Evolutionary conservation across 345 rosid genomes (phyloP).

Genomic region (Kandelia obovata): DNA sequence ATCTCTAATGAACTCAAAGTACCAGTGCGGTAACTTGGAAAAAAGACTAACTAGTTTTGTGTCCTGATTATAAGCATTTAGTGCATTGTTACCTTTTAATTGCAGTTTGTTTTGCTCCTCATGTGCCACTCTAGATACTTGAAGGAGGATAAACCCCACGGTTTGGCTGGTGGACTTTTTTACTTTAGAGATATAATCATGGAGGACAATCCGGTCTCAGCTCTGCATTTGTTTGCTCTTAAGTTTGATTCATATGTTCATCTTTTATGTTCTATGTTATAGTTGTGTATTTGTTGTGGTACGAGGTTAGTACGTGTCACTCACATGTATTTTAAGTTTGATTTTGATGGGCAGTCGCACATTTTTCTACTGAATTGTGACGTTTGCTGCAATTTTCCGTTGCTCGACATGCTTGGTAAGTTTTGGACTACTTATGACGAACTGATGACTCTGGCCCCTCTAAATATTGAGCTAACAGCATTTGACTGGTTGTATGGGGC

Average conservation of each 20-base stretch:
- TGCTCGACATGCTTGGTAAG: slow-evolving; percentile 66
- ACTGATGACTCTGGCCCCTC: neutral
- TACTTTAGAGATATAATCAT: slow-evolving; percentile 60
- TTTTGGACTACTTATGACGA: neutral
- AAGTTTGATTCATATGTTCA: slow-evolving; percentile 11
- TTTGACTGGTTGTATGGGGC: neutral
- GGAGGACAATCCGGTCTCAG: slow-evolving; percentile 72
- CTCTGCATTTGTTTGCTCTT: neutral
- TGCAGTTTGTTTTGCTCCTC: neutral
- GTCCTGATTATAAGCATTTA: neutral
- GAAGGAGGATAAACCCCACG: slow-evolving; percentile 81
- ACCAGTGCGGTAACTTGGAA: slow-evolving; percentile 60
- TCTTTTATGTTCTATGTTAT: neutral
- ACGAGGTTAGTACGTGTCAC: neutral
- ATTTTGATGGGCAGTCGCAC: slow-evolving; percentile 51
- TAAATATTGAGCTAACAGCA: neutral
- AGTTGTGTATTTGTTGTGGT: slow-evolving; percentile 8
- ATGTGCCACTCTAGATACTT: slow-evolving; percentile 45
- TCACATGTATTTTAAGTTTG: neutral
- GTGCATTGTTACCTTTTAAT: neutral
- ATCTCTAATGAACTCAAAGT: slow-evolving; percentile 71
- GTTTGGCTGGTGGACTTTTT: slow-evolving; percentile 87
- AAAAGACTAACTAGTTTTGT: slow-evolving; percentile 1
- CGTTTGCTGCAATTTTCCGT: slow-evolving; percentile 87
- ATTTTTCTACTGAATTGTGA: slow-evolving; percentile 71